These are phyloP conservation scores for Epichloe uncinata DNA, from an alignment of 2,329 filamentous ascomycete genomes.

Conservation along the genomic window DNA sequence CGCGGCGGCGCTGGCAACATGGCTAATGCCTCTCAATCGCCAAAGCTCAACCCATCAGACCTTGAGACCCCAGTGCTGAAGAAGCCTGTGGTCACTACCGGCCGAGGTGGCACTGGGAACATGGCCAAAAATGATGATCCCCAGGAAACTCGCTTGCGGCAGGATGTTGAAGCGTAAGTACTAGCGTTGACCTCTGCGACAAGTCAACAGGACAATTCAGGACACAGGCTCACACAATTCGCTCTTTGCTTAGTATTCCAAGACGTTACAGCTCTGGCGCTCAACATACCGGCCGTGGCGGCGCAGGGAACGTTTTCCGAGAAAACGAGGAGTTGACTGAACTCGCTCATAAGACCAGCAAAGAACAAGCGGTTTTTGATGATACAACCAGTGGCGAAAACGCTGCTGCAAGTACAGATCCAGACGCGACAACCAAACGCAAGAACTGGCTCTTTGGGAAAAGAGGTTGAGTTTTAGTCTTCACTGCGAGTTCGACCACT, in stretches of 20 bases:
- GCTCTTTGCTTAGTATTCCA: constrained; percentile 26
- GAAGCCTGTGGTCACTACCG: constrained; percentile 72
- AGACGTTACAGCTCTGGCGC: constrained; percentile 44
- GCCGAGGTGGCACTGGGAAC: constrained; percentile 77
- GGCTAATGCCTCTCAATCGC: constrained; percentile 36
- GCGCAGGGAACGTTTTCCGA: constrained; percentile 57
- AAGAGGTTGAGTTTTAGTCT: constrained; percentile 23
- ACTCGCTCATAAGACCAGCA: constrained; percentile 15
- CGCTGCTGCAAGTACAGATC: constrained; percentile 1
- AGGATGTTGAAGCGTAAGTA: constrained; percentile 66
- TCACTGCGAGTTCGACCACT: too few relatives aligned
- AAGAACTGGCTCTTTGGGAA: constrained; percentile 37
- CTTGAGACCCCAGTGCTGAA: constrained; percentile 77
- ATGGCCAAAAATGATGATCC: constrained; percentile 66
- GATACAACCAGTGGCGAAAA: constrained; percentile 10
- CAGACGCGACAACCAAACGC: constrained; percentile 24
- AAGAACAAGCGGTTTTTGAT: constrained; percentile 20
- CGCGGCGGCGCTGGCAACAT: constrained; percentile 73
- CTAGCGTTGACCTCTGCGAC: background rate
- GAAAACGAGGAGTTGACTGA: constrained; percentile 28
- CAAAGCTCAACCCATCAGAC: constrained; percentile 45
- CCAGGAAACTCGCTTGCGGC: constrained; percentile 59
- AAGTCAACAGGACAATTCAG: too few relatives aligned
- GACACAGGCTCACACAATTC: background rate
- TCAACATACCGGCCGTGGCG: constrained; percentile 59